These are phyloP conservation scores for Suhomyces bribrorum DNA, from an alignment of 1,139 yeast species.

Conservation along the genomic window DNA sequence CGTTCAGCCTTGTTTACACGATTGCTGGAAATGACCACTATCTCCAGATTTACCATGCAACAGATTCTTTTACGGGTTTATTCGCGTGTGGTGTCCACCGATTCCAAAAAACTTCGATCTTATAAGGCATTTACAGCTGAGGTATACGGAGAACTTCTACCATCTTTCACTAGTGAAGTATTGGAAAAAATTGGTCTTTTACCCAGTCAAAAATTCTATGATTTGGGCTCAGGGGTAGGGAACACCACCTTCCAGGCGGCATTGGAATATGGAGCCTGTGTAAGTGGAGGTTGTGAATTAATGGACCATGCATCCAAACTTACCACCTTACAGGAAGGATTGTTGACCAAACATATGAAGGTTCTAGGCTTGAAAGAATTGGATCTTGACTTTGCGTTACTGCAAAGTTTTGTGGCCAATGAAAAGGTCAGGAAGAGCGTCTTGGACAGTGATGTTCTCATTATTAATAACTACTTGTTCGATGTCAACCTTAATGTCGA, in stretches of 20 bases:
- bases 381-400: conserved; percentile 56
- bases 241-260: conserved; percentile 91
- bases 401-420: conserved; percentile 73
- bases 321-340: conserved; percentile 59
- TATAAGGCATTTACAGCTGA: conserved; percentile 88
- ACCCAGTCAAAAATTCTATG: conserved; percentile 64
- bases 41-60: conserved; percentile 64
- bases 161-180: conserved; percentile 70
- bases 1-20: conserved; percentile 30
- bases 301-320: conserved; percentile 80
- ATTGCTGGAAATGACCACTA: conserved; percentile 32
- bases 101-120: conserved; percentile 60
- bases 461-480: conserved; percentile 82
- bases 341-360: conserved; percentile 57
- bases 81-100: conserved; percentile 76
- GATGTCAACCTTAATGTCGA: conserved; percentile 69
- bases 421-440: conserved; percentile 54
- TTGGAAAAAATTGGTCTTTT: conserved; percentile 62
- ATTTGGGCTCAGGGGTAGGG: conserved; percentile 93
- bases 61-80: conserved; percentile 73
- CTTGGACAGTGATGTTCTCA: conserved; percentile 65
- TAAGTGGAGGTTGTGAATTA: conserved; percentile 85
- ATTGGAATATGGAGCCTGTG: conserved; percentile 73
- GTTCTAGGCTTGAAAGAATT: conserved; percentile 66
- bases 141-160: conserved; percentile 89